Conservation (phyloP, 768 basidiomycete species). For the Termitomyces sp. region DNA sequence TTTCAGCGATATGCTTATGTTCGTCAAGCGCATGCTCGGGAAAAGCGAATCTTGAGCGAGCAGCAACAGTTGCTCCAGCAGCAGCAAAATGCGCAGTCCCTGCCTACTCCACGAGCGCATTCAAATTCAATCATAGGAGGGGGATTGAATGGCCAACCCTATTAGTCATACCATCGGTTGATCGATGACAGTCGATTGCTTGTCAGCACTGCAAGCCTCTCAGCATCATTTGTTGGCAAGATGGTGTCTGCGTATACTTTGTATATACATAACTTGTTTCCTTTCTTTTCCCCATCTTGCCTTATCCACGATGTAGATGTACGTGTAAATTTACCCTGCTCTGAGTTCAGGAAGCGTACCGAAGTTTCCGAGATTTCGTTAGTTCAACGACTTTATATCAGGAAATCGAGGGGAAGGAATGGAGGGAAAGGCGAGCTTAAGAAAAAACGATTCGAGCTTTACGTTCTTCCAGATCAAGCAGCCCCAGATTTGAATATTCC, state of each 20-base stretch:
- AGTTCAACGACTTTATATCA: background rate
- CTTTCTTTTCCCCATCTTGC: background rate
- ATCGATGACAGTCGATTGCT: background rate
- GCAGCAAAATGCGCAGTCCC: conserved; percentile 12
- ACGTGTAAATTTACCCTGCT: background rate
- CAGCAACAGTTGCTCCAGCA: conserved; percentile 23
- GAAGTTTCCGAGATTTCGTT: background rate
- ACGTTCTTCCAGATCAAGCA: background rate
- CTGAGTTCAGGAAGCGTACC: background rate
- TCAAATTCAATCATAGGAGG: conserved; percentile 25
- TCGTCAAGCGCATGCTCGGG: conserved; percentile 69
- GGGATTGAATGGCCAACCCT: background rate
- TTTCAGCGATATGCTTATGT: conserved; percentile 89
- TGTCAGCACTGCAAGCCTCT: background rate
- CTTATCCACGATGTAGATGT: background rate
- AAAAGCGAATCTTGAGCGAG: conserved; percentile 29
- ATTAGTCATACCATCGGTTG: background rate
- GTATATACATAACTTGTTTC: background rate
- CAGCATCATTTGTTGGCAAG: background rate
- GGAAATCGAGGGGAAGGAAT: no score
- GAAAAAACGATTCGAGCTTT: background rate
- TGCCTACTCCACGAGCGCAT: conserved; percentile 21
- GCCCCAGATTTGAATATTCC: background rate
- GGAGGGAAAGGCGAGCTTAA: background rate
- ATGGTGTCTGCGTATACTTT: background rate